Conservation (phyloP, 495 filamentous ascomycete genomes). For the Penicillium arizonense region DNA sequence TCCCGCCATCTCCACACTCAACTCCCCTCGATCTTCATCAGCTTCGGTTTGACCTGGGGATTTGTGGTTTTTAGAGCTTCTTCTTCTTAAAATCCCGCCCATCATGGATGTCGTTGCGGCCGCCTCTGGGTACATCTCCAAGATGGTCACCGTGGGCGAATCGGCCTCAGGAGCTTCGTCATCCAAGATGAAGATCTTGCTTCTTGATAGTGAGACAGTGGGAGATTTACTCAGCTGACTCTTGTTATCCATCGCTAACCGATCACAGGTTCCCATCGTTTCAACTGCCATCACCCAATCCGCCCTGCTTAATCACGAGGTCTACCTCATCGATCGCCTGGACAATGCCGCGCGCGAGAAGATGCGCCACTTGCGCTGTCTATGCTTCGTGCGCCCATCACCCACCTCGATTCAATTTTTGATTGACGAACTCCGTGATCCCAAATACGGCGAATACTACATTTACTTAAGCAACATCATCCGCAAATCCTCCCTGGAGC, state of each 20-base stretch:
- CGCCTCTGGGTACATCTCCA: conserved; percentile 92
- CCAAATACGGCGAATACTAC: conserved; percentile 97
- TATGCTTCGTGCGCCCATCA: conserved; percentile 90
- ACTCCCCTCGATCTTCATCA: conserved; percentile 6
- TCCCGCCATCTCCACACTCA: conserved; percentile 21
- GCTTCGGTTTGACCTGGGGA: not conserved
- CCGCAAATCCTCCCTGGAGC: conserved; percentile 93
- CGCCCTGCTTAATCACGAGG: conserved; percentile 91
- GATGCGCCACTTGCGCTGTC: conserved; percentile 94
- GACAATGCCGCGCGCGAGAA: conserved; percentile 91
- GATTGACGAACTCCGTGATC: conserved; percentile 93
- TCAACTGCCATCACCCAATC: conserved; percentile 96
- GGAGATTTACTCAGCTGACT: conserved; percentile 33
- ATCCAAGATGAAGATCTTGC: conserved; percentile 97
- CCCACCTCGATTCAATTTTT: conserved; percentile 87
- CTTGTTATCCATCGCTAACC: conserved; percentile 16
- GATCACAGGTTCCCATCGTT: conserved; percentile 70
- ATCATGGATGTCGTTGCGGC: conserved; percentile 91
- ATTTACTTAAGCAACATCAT: conserved; percentile 96
- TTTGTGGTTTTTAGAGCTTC: not conserved
- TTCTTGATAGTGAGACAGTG: conserved; percentile 92
- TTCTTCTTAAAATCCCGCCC: not conserved
- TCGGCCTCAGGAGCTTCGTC: conserved; percentile 61
- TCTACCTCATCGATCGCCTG: conserved; percentile 94
- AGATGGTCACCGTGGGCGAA: conserved; percentile 92